A percentile compares a stretch with the other conserved stretches of the same genome.
Conservation (phyloP, 306 rosid genomes). For the Cicer yamashitae region DNA sequence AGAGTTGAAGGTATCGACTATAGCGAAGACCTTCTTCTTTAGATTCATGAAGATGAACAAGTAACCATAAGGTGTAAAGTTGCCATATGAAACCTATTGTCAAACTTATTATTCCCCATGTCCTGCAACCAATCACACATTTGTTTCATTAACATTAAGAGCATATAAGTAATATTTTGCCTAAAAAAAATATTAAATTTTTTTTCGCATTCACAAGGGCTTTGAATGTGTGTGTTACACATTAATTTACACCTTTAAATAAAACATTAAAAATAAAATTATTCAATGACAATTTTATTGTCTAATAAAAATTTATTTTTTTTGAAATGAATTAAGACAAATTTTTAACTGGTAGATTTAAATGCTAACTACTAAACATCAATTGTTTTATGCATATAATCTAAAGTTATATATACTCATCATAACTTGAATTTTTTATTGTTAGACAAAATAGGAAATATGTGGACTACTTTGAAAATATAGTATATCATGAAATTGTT, state of each 20-base stretch:
- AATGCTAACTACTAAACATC: neutral
- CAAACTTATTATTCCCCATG: slow-evolving; percentile 67
- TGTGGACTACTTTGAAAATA: neutral
- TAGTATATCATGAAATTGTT: neutral
- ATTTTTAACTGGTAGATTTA: neutral
- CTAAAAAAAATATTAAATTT: too few species aligned
- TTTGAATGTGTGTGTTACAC: too few species aligned
- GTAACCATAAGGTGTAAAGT: slow-evolving; percentile 67
- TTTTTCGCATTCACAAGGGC: too few species aligned
- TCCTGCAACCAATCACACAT: slow-evolving; percentile 46
- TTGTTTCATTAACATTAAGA: neutral
- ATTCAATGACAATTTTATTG: neutral
- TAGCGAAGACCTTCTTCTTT: slow-evolving; percentile 56
- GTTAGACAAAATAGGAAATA: neutral
- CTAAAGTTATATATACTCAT: neutral
- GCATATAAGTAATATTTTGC: too few species aligned
- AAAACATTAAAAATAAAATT: neutral
- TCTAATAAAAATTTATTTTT: neutral
- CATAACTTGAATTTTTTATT: neutral
- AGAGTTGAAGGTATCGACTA: slow-evolving; percentile 62
- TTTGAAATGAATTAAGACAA: neutral
- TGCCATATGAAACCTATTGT: slow-evolving; percentile 64
- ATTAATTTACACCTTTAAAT: too few species aligned
- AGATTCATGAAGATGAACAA: slow-evolving; percentile 62
- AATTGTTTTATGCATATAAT: neutral